Evolutionary conservation across 345 rosid species (phyloP), one percentile per base, ranked within the genome.

Genomic region (Aethionema arabicum): DNA sequence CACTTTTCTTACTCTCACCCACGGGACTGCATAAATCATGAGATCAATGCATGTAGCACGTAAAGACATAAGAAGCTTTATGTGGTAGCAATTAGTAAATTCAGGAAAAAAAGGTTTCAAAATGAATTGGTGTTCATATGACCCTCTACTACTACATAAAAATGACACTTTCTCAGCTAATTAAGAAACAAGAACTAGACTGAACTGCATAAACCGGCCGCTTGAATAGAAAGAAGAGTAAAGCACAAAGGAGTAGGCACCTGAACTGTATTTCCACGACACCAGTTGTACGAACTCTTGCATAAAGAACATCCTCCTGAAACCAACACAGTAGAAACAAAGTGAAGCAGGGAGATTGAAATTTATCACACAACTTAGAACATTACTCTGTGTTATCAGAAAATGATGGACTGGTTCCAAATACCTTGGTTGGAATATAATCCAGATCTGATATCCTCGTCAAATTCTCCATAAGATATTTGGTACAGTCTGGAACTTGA

Each of bases 241-340:
- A 40, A 37, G 37, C 27, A 48, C 7, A 8, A 16, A n/a, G 46
- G 32, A 40, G 32, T 56, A 52, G 63, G 79, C 77, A 95, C 99
- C 99, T 90, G 92, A 95, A 95, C 72, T 95, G 97, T 73, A 95
- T 90, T 80, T 90, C 96, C 45, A 95, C 96, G 7, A 95, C 96
- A 65, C 99, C 97, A 52, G 96, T 87, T 32, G 99, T 95, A 53
- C 99, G 96, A 64, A 90, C 87, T 82, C 99, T 83, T 11, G 99
- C 96, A 76, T 83, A 83, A 13, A 95, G 96, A 66, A 95, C 84
- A 72, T 95, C 99, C 39, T 95, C 99, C 97, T 90, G 83, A 65
- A 59, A 38, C 51, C 27, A 52, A 56, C 50, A 57, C 33, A 62
- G 29, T 56, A 30, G 11, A 63, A 48, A n/a, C n/a, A n/a, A 62